Conservation (phyloP, 2,329 filamentous ascomycete species). For the Magnaporthales sp. region DNA sequence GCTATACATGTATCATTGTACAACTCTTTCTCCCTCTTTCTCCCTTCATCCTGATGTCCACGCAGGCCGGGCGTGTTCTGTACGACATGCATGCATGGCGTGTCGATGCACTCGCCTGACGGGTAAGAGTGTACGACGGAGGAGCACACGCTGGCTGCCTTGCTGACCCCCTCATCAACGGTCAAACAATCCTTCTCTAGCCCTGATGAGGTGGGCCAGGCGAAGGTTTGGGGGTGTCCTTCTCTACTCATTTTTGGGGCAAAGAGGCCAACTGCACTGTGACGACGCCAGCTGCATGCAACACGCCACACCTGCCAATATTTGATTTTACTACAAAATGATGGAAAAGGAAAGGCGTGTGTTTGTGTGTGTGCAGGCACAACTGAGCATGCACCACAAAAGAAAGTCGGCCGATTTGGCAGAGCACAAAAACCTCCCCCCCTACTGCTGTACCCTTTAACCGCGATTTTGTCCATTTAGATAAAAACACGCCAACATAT, state of each 20-base stretch:
- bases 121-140: neutral
- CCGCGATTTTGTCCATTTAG: neutral
- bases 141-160: neutral
- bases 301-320: no score
- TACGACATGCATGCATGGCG: neutral
- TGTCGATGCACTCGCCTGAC: neutral
- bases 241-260: neutral
- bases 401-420: neutral
- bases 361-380: neutral
- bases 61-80: neutral
- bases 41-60: neutral
- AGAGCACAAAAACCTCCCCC: neutral
- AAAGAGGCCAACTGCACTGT: neutral
- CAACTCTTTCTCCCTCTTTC: neutral
- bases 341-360: no score
- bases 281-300: neutral
- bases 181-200: neutral
- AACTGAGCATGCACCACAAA: neutral
- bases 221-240: neutral
- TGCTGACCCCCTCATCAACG: neutral
- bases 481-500: neutral
- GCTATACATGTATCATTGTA: no score
- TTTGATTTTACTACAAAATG: no score
- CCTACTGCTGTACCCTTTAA: neutral
- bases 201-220: no score